phyloP scores from a whole-genome alignment of 805 yeast species.

The Pichia cephalocereana region DNA sequence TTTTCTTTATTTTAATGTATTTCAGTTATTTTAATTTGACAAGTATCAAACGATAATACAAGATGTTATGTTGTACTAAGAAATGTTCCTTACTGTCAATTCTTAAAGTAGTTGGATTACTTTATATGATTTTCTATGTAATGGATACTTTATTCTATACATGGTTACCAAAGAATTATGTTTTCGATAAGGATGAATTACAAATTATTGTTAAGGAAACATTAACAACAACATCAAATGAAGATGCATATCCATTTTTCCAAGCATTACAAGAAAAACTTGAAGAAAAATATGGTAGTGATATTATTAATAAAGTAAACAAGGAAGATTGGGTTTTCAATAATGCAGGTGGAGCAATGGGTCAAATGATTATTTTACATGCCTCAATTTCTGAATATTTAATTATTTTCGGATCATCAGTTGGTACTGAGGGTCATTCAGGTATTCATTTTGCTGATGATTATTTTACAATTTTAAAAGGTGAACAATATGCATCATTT shows the following conservation, averaged over 20 bases:
- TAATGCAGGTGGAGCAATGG: conserved; percentile 99
- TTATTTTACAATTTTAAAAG: conserved; percentile 83
- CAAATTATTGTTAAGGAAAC: conserved; percentile 50
- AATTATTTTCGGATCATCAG: conserved; percentile 87
- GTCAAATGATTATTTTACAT: conserved; percentile 87
- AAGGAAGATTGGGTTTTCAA: conserved; percentile 90
- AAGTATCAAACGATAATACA: background rate
- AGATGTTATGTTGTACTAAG: background rate
- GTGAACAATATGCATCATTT: conserved; percentile 65
- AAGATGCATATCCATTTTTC: conserved; percentile 55
- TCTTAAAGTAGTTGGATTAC: background rate
- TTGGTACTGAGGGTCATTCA: conserved; percentile 93
- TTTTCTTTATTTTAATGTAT: no score
- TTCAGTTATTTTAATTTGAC: no score
- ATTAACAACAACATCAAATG: conserved; percentile 43
- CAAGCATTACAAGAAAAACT: conserved; percentile 50
- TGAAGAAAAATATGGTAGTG: conserved; percentile 55
- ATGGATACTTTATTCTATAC: conserved; percentile 37
- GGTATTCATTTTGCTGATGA: conserved; percentile 98
- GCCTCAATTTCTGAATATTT: conserved; percentile 91
- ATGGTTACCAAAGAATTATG: conserved; percentile 64
- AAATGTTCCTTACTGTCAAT: conserved; percentile 1
- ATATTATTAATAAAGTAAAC: conserved; percentile 59
- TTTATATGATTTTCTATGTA: conserved; percentile 21
- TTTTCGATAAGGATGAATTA: conserved; percentile 59